Percentiles rank a stretch among this genome's conserved stretches.
Conservation (phyloP, 768 basidiomycete species). For the Xerocomellus chrysenteron region DNA sequence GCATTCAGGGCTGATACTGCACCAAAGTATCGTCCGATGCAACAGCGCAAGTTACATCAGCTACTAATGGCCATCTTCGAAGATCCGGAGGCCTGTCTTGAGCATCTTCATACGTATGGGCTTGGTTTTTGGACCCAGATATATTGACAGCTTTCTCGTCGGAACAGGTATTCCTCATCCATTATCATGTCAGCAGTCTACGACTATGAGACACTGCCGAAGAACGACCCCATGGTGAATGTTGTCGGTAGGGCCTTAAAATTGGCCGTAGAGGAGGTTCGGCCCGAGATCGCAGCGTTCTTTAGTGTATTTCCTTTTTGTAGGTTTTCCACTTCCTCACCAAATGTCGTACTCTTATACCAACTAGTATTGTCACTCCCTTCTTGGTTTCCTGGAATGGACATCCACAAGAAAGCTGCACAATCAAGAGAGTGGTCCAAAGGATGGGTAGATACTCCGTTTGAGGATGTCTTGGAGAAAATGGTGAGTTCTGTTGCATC, state of each 20-base stretch:
- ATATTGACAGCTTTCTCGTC: not conserved
- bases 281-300: conserved; percentile 23
- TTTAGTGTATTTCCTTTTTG: conserved; percentile 16
- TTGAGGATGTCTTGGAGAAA: conserved; percentile 12
- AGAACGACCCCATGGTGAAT: conserved; percentile 29
- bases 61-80: conserved; percentile 30
- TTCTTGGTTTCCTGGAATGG: conserved; percentile 30
- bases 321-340: not conserved
- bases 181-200: conserved; percentile 34
- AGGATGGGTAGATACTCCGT: conserved; percentile 22
- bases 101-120: conserved; percentile 21
- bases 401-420: conserved; percentile 25
- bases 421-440: conserved; percentile 17
- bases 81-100: conserved; percentile 21
- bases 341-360: conserved; percentile 7
- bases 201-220: conserved; percentile 30
- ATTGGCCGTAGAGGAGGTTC: conserved; percentile 18
- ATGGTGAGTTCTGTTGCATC: conserved; percentile 7
- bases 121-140: not conserved
- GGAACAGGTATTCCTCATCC: conserved; percentile 25
- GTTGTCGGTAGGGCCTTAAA: conserved; percentile 28
- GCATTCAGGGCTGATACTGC: conserved; percentile 30
- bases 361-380: conserved; percentile 26
- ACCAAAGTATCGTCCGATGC: conserved; percentile 31
- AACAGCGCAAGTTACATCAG: conserved; percentile 29